Evolutionary conservation across 2,329 filamentous ascomycete species (phyloP).

Genomic region (Chaetomiaceae sp.): DNA sequence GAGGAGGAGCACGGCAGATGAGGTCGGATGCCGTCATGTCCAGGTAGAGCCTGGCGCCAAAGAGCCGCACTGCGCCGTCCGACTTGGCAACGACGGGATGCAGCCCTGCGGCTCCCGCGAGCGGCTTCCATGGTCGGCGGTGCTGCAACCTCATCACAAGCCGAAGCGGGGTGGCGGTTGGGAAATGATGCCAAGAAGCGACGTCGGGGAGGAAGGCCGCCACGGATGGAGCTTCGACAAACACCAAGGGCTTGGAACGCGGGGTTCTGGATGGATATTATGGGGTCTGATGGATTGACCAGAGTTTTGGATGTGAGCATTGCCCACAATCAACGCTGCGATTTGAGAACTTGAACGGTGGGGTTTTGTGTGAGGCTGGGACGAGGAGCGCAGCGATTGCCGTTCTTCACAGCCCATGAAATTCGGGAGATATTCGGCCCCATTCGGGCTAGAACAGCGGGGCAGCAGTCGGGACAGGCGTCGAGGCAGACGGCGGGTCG

Average conservation of each 20-base stretch:
- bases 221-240: neutral
- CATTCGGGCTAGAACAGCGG: neutral
- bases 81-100: neutral
- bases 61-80: neutral
- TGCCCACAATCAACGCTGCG: neutral
- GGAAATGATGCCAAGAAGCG: constrained; percentile 1
- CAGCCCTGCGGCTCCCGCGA: no score
- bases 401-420: neutral
- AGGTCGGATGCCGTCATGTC: neutral
- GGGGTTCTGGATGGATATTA: neutral
- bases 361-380: neutral
- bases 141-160: no score
- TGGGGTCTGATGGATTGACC: neutral
- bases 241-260: neutral
- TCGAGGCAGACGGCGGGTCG: neutral
- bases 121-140: no score
- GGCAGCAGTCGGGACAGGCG: neutral
- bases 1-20: neutral
- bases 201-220: neutral
- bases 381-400: neutral
- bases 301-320: neutral
- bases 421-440: neutral
- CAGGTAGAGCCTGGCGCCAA: neutral
- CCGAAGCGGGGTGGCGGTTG: no score
- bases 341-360: neutral